These are phyloP conservation scores for Xanthoconium separans DNA, from an alignment of 1,284 basidiomycete species.

Conservation along the genomic window DNA sequence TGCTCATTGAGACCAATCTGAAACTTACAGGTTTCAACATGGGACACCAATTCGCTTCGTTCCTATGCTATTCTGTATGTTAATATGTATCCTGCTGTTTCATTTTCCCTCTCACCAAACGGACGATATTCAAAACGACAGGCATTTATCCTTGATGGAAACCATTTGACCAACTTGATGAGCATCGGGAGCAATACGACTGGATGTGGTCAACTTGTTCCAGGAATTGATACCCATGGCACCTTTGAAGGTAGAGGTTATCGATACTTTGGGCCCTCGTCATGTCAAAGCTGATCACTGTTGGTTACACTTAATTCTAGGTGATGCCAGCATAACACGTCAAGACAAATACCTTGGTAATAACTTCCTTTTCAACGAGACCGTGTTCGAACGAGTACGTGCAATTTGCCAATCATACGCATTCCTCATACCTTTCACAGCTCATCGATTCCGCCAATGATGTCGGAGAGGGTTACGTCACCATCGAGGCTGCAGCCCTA, in stretches of 20 bases:
- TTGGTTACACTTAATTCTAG: background rate
- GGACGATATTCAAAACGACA: background rate
- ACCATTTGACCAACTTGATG: background rate
- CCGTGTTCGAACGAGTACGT: too few species aligned
- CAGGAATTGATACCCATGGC: background rate
- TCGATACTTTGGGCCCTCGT: background rate
- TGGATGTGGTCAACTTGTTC: background rate
- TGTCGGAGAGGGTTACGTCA: conserved; percentile 18
- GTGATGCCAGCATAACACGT: too few species aligned
- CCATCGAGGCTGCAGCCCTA: conserved; percentile 18
- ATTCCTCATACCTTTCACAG: conserved; percentile 4
- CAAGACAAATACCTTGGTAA: too few species aligned
- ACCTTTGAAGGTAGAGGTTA: background rate
- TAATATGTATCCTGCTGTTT: background rate
- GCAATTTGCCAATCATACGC: too few species aligned
- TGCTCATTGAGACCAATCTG: background rate
- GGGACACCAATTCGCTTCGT: background rate
- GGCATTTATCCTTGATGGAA: background rate
- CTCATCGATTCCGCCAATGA: conserved; percentile 16
- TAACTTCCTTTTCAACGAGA: too few species aligned
- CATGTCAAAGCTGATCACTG: background rate
- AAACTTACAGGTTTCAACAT: background rate
- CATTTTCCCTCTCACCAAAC: background rate
- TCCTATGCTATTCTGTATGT: background rate
- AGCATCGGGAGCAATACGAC: background rate